Conservation (phyloP, 805 yeast genomes). For the Candida methanosorbosa region DNA sequence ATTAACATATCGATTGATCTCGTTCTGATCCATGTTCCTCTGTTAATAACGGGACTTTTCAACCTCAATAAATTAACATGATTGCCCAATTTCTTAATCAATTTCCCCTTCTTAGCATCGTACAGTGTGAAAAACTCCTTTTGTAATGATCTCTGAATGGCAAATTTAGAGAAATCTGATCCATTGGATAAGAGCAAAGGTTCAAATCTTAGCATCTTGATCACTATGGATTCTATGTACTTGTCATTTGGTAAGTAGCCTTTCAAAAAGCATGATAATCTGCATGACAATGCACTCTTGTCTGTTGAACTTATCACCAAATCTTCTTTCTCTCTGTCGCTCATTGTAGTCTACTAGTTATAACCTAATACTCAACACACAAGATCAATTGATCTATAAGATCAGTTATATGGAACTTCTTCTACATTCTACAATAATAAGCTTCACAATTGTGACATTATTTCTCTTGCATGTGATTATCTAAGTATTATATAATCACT, state of each 20-base stretch:
- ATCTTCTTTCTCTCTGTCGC: background rate
- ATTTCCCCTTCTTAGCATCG: slow-evolving; percentile 3
- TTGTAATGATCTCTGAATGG: slow-evolving; percentile 28
- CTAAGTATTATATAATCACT: no score
- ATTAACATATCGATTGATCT: slow-evolving; percentile 39
- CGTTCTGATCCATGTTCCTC: slow-evolving; percentile 63
- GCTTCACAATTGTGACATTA: no score
- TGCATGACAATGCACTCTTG: slow-evolving; percentile 61
- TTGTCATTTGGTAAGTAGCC: slow-evolving; percentile 40
- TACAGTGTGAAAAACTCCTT: slow-evolving; percentile 27
- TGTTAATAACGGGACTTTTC: slow-evolving; percentile 58
- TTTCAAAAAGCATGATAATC: slow-evolving; percentile 41
- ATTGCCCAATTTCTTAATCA: background rate
- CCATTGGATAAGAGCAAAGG: slow-evolving; percentile 31
- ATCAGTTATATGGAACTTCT: no score
- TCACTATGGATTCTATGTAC: slow-evolving; percentile 24
- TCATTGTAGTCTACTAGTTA: no score
- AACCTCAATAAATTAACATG: slow-evolving; percentile 3
- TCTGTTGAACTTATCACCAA: slow-evolving; percentile 34
- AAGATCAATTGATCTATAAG: no score
- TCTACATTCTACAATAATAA: no score
- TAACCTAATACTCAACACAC: no score
- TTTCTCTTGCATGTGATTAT: no score
- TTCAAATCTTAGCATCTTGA: slow-evolving; percentile 28
- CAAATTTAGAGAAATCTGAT: slow-evolving; percentile 14